Evolutionary conservation across 768 basidiomycete genomes (phyloP), one percentile per base, ranked within the genome.

Genomic region (Peribolospora baueri): DNA sequence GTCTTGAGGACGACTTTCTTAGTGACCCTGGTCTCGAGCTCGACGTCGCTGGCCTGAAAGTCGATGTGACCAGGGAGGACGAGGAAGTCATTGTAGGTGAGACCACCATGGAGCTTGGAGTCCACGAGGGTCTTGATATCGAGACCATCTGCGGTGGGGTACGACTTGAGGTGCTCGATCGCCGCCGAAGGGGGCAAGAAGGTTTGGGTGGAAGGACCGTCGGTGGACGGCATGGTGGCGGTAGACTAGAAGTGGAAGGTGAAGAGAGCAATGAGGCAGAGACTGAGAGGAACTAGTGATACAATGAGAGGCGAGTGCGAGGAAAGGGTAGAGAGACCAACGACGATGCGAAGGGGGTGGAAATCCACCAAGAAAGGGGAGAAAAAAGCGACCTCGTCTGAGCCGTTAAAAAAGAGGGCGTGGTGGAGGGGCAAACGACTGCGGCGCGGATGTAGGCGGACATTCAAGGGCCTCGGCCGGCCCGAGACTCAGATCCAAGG

Each of bases 11-110:
- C 70, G 62, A 95, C 84, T 61, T 93, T 93, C 55, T 82, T 79
- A 36, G 91, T 93, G 56, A 98, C 79, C 54, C 74, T 77, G 63
- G 78, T 82, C 71, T 95, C 86, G 3, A 84, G 79, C 61, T 75
- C 65, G 65, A 88, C 90, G 48, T 77, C 77, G 11, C 75, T 74
- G 1, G 84, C 83, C 8, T 82, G 73, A 68, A 98, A 98, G 72
- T 88, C 80, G 64, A 98, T 95, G 69, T 84, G 87, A 46, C 93
- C 91, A 7, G 90, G 90, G 10, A 95, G 75, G 58, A 93, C 68
- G 61, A 97, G 75, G 70, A 97, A 90, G 66, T 97, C 93, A 65
- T 95, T 95, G 72, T 97, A 97, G 10, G 93, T 93, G 61, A 98
- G 77, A 9, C 93, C 93, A 14, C 87, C 88, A 63, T 86, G 80